phyloP scores from a whole-genome alignment of 116 monocot species.

The Papilionanthe hybrid region DNA sequence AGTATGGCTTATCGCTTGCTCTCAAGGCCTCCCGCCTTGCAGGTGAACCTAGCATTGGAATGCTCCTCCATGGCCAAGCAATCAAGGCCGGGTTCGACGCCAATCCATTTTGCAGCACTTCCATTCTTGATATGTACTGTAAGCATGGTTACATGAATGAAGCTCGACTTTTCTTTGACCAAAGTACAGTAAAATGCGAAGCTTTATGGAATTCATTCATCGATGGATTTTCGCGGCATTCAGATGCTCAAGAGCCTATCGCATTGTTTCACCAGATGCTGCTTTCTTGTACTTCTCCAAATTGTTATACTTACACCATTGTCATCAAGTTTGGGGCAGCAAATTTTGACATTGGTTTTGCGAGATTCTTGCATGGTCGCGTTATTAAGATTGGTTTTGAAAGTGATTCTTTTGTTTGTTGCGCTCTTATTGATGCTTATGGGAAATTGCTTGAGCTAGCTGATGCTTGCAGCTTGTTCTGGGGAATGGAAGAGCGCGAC shows the following conservation, averaged over 20 bases:
- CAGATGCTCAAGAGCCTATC: slow-evolving; percentile 8
- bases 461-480: slow-evolving; percentile 14
- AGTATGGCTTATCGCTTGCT: slow-evolving; percentile 14
- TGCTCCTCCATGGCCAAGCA: slow-evolving; percentile 13
- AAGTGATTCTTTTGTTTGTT: slow-evolving; percentile 14
- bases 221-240: slow-evolving; percentile 14
- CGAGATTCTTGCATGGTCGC: slow-evolving; percentile 15
- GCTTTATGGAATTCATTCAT: slow-evolving; percentile 23
- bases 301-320: slow-evolving; percentile 22
- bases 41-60: slow-evolving; percentile 8
- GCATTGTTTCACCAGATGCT: slow-evolving; percentile 17
- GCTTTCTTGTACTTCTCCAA: slow-evolving; percentile 8
- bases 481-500: slow-evolving; percentile 15
- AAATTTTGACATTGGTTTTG: slow-evolving; percentile 1
- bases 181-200: slow-evolving; percentile 5
- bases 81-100: slow-evolving; percentile 18
- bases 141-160: slow-evolving; percentile 12
- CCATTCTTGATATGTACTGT: slow-evolving; percentile 14
- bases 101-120: slow-evolving; percentile 19
- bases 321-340: slow-evolving; percentile 9
- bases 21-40: slow-evolving; percentile 23
- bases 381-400: slow-evolving; percentile 10
- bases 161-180: slow-evolving; percentile 17
- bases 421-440: slow-evolving; percentile 22
- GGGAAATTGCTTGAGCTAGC: slow-evolving; percentile 13